These are phyloP conservation scores for Pichia sorboxylosa DNA, from an alignment of 1,139 yeast species.

Conservation along the genomic window DNA sequence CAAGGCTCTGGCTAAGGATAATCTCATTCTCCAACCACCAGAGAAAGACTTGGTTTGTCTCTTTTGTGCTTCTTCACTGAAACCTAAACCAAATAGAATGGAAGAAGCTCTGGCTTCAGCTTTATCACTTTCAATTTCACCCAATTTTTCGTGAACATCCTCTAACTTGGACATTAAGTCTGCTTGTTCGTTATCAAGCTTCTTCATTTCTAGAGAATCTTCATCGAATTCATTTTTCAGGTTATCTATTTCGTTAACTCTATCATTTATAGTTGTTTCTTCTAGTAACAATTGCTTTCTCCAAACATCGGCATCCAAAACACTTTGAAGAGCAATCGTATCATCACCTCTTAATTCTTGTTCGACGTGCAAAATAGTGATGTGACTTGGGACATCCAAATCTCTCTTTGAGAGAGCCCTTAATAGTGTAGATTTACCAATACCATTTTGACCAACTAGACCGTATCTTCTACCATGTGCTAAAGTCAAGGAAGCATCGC, in stretches of 20 bases:
- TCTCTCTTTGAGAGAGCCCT: constrained; percentile 91
- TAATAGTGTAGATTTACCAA: constrained; percentile 91
- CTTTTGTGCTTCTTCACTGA: constrained; percentile 75
- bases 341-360: constrained; percentile 96
- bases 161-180: constrained; percentile 71
- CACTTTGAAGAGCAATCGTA: constrained; percentile 80
- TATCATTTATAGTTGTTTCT: constrained; percentile 60
- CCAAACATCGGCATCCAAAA: constrained; percentile 98
- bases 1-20: constrained; percentile 93
- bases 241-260: constrained; percentile 62
- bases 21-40: constrained; percentile 99
- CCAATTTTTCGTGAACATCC: constrained; percentile 69
- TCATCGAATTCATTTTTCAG: constrained; percentile 67
- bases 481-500: constrained; percentile 77
- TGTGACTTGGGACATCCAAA: constrained; percentile 84
- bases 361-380: constrained; percentile 90
- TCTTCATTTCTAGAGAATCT: constrained; percentile 66
- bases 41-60: constrained; percentile 83
- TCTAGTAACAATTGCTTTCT: constrained; percentile 77
- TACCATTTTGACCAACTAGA: constrained; percentile 97
- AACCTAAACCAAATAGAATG: constrained; percentile 87
- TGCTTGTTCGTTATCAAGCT: constrained; percentile 78
- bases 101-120: constrained; percentile 97
- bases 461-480: constrained; percentile 94
- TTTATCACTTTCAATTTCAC: constrained; percentile 92